Base-by-base conservation (phyloP, 2,329 filamentous ascomycete genomes). In the Penicillium aurantiogriseum region DNA sequence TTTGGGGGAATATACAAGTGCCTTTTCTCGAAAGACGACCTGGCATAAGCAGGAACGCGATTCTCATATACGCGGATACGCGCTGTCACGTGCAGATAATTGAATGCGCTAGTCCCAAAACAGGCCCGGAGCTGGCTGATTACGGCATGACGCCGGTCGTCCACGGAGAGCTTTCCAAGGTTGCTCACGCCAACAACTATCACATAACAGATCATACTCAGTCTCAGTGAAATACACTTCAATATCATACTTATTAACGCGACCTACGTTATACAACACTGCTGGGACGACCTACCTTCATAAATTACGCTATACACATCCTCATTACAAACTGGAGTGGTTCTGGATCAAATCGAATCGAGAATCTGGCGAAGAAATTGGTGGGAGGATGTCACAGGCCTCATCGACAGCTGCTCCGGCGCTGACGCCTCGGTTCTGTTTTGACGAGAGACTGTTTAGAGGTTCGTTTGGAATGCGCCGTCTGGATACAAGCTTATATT, bases 371-470 rank as follows among this genome's bases (percentile, higher is more conserved):
- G 55, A 58, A 46, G 49, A 51, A 50, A 61, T 53, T 39, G 60
- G 54, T 52, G 58, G 58, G 51, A 75, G 67, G 43, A 80, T 80
- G 78, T 71, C 74, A 64, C 66, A 67, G 53, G 63, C 72, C 48
- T 71, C 71, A n/a, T 72, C 71, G 23, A 74, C 69, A n/a, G 64
- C 69, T 46, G 70, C 72, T 54, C 86, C 86, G 51, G 72, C 69
- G 31, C 77, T 92, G 61, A 89, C 84, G 58, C 89, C 88, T 44
- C 88, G 90, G 72, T 90, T 92, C 69, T 94, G 90, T 75, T 92
- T 92, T 73, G 88, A 87, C 13, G 86, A 87, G 52, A 81, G 83
- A 46, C 81, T 85, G 19, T 77, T 92, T 47, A 81, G 85, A 85
- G 89, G 89, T 90, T 73, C 42, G 80, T 65, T 51, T 36, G 48